Evolutionary conservation across 2,329 filamentous ascomycete genomes (phyloP).

Genomic region (Albophoma yamanashiensis): DNA sequence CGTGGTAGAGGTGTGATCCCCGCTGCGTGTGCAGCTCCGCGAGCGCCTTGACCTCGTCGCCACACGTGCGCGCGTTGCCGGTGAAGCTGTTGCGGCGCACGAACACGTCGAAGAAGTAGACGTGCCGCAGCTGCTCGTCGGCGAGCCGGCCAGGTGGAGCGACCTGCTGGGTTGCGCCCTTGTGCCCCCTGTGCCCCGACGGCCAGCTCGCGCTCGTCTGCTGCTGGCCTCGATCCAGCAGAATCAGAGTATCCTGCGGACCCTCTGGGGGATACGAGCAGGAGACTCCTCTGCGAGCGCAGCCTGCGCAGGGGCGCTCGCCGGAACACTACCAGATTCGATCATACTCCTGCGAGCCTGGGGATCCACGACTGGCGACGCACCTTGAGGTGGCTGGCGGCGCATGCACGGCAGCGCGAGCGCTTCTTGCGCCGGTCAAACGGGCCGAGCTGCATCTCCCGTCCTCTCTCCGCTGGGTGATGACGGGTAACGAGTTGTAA

Average conservation of each 20-base stretch:
- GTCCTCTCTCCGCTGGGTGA: background rate
- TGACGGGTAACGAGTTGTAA: background rate
- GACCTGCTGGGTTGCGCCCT: background rate
- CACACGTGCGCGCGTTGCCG: background rate
- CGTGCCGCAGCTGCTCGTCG: constrained; percentile 10
- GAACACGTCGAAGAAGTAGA: constrained; percentile 20
- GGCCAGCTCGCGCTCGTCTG: constrained; percentile 1
- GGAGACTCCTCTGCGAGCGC: constrained; percentile 10
- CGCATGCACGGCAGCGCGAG: constrained; percentile 19
- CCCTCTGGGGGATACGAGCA: constrained; percentile 11
- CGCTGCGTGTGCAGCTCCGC: constrained; percentile 2
- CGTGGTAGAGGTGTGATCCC: background rate
- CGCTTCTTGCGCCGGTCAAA: constrained; percentile 21
- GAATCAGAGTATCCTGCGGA: constrained; percentile 6
- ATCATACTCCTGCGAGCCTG: background rate
- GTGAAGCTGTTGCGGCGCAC: constrained; percentile 16
- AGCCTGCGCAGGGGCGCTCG: constrained; percentile 17
- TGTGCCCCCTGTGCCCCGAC: background rate
- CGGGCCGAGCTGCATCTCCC: constrained; percentile 12
- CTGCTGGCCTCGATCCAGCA: constrained; percentile 10
- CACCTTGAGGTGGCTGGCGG: constrained; percentile 22
- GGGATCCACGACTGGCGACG: background rate
- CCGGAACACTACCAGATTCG: constrained; percentile 19
- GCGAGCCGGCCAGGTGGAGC: constrained; percentile 1
- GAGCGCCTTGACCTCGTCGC: constrained; percentile 13